These are phyloP conservation scores for Zoysia pacifica DNA, from an alignment of 176 grass and related monocot species.

Conservation along the genomic window DNA sequence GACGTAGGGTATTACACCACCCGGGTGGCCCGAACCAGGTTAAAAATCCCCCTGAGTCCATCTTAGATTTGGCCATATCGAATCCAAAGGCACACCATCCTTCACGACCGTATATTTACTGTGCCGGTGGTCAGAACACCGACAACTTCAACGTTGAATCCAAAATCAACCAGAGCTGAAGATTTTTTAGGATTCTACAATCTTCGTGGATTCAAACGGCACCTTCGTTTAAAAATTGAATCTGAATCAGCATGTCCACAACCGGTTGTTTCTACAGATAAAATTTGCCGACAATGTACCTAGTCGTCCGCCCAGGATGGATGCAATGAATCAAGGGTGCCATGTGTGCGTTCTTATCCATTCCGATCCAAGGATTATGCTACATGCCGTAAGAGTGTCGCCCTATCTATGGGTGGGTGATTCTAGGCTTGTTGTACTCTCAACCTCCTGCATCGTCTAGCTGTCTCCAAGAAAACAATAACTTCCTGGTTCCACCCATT, in stretches of 20 bases:
- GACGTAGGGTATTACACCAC: no score
- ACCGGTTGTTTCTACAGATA: not conserved
- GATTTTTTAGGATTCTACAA: no score
- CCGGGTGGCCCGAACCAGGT: no score
- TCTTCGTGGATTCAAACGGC: no score
- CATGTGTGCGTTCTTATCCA: constrained; percentile 24
- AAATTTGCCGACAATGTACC: not conserved
- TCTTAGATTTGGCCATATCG: no score
- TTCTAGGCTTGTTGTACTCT: not conserved
- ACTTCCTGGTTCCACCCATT: not conserved
- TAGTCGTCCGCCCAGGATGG: not conserved
- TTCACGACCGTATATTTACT: no score
- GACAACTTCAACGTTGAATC: no score
- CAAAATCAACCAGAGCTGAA: no score
- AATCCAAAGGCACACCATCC: no score
- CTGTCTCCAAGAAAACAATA: not conserved
- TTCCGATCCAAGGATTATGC: constrained; percentile 23
- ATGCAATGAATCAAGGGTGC: not conserved
- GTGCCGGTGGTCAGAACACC: no score
- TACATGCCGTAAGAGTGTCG: not conserved
- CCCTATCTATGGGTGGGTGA: not conserved
- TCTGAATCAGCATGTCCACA: not conserved
- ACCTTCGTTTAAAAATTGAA: not conserved
- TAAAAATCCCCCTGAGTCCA: no score
- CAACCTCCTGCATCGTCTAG: not conserved